Conservation (phyloP, 306 rosid genomes). For the Castanospermum australe region DNA sequence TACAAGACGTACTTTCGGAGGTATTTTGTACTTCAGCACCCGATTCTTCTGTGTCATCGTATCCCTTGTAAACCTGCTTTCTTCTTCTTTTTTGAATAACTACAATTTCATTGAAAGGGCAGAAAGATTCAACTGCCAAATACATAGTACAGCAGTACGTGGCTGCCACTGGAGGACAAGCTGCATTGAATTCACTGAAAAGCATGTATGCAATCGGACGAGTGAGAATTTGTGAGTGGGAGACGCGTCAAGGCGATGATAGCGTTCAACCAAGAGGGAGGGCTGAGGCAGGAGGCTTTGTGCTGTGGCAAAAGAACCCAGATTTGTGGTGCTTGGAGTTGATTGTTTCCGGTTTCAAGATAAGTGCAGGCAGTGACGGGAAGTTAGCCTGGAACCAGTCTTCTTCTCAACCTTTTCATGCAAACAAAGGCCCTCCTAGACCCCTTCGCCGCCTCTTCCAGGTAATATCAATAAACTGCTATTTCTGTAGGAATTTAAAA, state of each 20-base stretch:
- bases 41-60: background rate
- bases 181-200: slow-evolving; percentile 54
- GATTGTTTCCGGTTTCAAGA: slow-evolving; percentile 82
- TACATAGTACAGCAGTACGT: slow-evolving; percentile 85
- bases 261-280: slow-evolving; percentile 42
- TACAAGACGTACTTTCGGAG: background rate
- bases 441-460: slow-evolving; percentile 93
- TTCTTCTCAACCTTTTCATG: slow-evolving; percentile 73
- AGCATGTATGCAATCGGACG: slow-evolving; percentile 87
- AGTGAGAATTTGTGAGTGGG: slow-evolving; percentile 69
- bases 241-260: slow-evolving; percentile 49
- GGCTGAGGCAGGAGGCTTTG: slow-evolving; percentile 81
- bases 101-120: background rate
- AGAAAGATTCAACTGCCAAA: slow-evolving; percentile 76
- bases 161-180: slow-evolving; percentile 82
- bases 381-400: slow-evolving; percentile 81
- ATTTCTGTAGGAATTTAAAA: too few species aligned
- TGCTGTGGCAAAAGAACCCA: slow-evolving; percentile 89
- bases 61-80: background rate
- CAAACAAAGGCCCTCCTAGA: slow-evolving; percentile 83
- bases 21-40: background rate
- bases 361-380: slow-evolving; percentile 83
- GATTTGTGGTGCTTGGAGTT: slow-evolving; percentile 84
- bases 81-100: background rate
- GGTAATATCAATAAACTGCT: slow-evolving; percentile 40